Evolutionary conservation across 352 stramenopile species (phyloP).

Genomic region (Phytophthora uliginosa): DNA sequence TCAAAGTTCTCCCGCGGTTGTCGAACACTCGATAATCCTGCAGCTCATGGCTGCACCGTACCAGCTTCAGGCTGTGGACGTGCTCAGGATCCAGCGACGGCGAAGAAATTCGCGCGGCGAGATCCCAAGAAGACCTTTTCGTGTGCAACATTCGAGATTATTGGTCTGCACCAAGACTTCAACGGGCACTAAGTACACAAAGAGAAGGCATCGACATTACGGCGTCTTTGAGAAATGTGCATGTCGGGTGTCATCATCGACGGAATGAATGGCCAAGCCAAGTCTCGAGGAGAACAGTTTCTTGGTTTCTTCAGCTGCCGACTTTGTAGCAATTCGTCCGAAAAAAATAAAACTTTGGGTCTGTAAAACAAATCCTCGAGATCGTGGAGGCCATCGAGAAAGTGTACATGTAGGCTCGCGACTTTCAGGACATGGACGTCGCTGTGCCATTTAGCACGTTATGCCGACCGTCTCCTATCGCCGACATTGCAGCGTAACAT

Average conservation of each 20-base stretch:
- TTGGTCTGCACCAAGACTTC: not conserved
- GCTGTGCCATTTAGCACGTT: not conserved
- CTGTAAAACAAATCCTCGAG: constrained; percentile 1
- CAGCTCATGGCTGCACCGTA: not conserved
- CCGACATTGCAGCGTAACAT: not conserved
- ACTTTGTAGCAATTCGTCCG: not conserved
- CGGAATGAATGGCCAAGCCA: not conserved
- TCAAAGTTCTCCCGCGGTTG: not conserved
- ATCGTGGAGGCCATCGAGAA: not conserved
- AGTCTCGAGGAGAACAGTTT: not conserved
- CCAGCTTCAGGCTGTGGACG: not conserved
- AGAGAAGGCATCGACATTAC: constrained; percentile 3
- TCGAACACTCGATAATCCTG: not conserved
- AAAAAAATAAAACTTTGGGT: not conserved
- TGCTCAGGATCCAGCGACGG: not conserved
- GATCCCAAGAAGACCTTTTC: constrained; percentile 3
- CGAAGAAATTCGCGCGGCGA: constrained; percentile 16
- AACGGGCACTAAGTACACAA: not conserved
- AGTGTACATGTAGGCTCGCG: not conserved
- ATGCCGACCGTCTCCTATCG: not conserved
- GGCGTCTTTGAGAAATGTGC: constrained; percentile 10
- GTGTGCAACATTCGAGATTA: not conserved
- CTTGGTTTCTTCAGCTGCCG: not conserved
- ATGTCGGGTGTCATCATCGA: not conserved
- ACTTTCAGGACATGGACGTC: not conserved